phyloP scores from a whole-genome alignment of 106 monocot genomes.

The Dioscorea dumetorum region DNA sequence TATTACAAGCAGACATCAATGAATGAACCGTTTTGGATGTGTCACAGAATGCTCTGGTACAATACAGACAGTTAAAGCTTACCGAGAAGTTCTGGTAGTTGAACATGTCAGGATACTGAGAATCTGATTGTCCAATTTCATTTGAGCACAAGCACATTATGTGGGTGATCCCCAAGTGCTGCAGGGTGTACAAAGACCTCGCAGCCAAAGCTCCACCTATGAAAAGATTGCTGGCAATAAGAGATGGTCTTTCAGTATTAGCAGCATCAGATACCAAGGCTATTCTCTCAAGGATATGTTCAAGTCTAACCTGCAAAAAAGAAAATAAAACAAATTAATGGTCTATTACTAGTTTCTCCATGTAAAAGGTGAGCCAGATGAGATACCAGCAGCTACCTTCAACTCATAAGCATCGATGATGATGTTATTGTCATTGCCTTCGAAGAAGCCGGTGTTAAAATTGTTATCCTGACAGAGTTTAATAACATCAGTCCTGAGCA shows the following conservation, averaged over 20 bases:
- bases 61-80: constrained; percentile 6
- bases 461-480: constrained; percentile 82
- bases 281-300: constrained; percentile 93
- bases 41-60: background rate
- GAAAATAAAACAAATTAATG: too few relatives aligned
- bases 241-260: constrained; percentile 77
- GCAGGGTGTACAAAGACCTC: constrained; percentile 68
- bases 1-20: background rate
- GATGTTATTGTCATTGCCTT: constrained; percentile 60
- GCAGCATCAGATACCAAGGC: constrained; percentile 79
- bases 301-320: constrained; percentile 71
- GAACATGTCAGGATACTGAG: constrained; percentile 80
- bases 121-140: constrained; percentile 97
- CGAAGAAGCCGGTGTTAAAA: constrained; percentile 86
- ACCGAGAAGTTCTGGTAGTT: constrained; percentile 87
- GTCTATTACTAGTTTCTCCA: background rate
- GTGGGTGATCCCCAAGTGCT: constrained; percentile 85
- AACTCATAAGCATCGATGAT: constrained; percentile 86
- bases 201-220: constrained; percentile 92
- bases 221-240: constrained; percentile 53
- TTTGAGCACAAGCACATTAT: constrained; percentile 89
- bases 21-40: background rate
- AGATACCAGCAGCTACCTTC: constrained; percentile 39
- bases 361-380: background rate
- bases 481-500: constrained; percentile 59